Evolutionary conservation across 139 green algal species (phyloP).

Genomic region (Astrephomene gubernaculifera): DNA sequence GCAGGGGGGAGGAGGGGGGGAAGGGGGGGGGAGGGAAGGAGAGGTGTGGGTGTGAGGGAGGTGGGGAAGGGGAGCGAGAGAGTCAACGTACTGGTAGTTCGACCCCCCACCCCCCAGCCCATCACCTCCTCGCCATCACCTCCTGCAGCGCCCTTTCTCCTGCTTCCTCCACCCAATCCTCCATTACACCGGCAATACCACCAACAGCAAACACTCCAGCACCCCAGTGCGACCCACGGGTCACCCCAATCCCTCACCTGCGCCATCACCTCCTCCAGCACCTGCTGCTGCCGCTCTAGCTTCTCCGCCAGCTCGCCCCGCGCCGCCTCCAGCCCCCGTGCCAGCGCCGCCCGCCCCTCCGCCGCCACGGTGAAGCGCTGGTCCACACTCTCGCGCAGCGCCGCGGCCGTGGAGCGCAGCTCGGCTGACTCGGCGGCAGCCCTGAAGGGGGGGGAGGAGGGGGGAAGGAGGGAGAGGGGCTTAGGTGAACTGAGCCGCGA

Average conservation of each 20-base stretch:
- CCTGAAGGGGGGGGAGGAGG: not conserved
- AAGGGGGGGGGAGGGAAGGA: too few species aligned
- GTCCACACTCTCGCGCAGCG: not conserved
- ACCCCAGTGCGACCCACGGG: not conserved
- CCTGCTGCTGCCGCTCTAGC: constrained; percentile 19
- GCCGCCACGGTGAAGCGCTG: not conserved
- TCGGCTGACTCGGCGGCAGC: not conserved
- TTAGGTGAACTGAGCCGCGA: too few species aligned
- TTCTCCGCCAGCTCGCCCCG: too few species aligned
- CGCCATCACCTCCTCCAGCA: constrained; percentile 39
- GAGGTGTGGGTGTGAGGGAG: too few species aligned
- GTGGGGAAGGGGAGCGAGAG: not conserved
- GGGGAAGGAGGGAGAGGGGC: too few species aligned
- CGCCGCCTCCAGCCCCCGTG: not conserved
- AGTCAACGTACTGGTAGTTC: too few species aligned
- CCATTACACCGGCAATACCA: too few species aligned
- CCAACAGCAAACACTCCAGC: too few species aligned
- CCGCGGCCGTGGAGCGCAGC: not conserved
- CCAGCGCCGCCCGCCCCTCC: not conserved
- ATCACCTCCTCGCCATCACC: too few species aligned
- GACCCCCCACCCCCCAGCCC: too few species aligned
- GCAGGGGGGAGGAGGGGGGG: not conserved
- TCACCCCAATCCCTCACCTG: constrained; percentile 5
- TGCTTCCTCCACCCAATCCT: too few species aligned
- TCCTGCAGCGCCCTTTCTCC: too few species aligned